phyloP scores from a whole-genome alignment of 2,329 filamentous ascomycete genomes.

The Cytospora paraplurivora region DNA sequence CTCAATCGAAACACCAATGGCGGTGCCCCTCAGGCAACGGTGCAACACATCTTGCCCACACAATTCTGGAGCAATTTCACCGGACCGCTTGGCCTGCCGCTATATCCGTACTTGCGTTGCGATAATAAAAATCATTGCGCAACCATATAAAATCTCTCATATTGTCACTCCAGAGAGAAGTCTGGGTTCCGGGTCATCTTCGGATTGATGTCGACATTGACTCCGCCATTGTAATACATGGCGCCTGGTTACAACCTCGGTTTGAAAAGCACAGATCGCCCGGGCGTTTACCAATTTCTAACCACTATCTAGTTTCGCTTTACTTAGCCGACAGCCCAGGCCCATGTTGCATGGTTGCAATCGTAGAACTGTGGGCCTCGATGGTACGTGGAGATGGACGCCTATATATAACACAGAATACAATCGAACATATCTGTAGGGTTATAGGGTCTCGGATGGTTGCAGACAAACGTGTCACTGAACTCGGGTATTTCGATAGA shows the following conservation, averaged over 20 bases:
- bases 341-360: too few species aligned
- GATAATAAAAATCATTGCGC: constrained; percentile 16
- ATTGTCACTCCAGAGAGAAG: constrained; percentile 12
- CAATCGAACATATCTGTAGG: too few species aligned
- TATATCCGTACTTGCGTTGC: constrained; percentile 1
- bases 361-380: too few species aligned
- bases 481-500: too few species aligned
- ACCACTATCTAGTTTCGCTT: too few species aligned
- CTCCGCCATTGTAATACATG: constrained; percentile 2
- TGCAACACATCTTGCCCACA: constrained; percentile 6
- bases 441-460: too few species aligned
- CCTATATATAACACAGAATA: too few species aligned
- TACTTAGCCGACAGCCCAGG: too few species aligned
- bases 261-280: not conserved
- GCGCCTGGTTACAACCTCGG: not conserved
- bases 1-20: constrained; percentile 12
- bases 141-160: constrained; percentile 7
- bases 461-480: too few species aligned
- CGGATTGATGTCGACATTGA: constrained; percentile 7
- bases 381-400: too few species aligned
- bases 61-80: not conserved
- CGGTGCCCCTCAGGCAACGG: not conserved
- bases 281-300: too few species aligned
- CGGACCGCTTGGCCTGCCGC: constrained; percentile 18
- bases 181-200: constrained; percentile 6